Evolutionary conservation across 768 basidiomycete species (phyloP), one percentile per base, ranked within the genome.

Genomic region (Leccinum pellstonianum): DNA sequence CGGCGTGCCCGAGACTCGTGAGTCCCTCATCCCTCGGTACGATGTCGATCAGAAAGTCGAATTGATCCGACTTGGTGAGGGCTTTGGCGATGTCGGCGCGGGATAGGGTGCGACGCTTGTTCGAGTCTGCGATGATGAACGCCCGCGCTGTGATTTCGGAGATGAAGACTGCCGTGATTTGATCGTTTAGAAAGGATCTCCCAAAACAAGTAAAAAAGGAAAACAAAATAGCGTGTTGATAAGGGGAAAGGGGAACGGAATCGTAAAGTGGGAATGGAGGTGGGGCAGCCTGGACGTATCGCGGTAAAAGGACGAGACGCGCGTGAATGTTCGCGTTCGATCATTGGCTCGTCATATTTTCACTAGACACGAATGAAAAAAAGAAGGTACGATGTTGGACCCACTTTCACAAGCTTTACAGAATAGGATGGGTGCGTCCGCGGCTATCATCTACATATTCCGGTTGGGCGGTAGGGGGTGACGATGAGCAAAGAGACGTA

Each of bases 391-490:
- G 10, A 5, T 11, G 19, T 5, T 46, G 19, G 43, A 49, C 93
- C 68, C 66, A 98, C 96, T 90, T 82, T 98, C 96, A 76, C 96
- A 98, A 56, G 96, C 96, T 76, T 98, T 98, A 78, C 93, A 95
- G 75, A 98, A 96, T 41, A 98, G 77, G 59, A 98, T 91, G 6
- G 96, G 96, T 10, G 94, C 96, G 75, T 99, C 96, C 59, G 94
- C 93, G 55, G 96, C 94, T 66, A 98, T 98, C 96, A 98, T 98
- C 95, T 95, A 33, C 51, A 29, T 7, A 41, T 51, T 46, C 9
- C 43, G 41, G 49, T 64, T 55, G 11, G n/a, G 5, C 43, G 41
- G 35, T 17, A 9, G 14, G 31, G 21, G 23, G 47, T 25, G 23
- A 49, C 10, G 19, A 4, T 19, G 19, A 46, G 43, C n/a, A 46